Percentiles rank a stretch among this genome's conserved stretches.
These are phyloP conservation scores for Fusarium concolor DNA, from an alignment of 2,329 filamentous ascomycete species.

Conservation along the genomic window DNA sequence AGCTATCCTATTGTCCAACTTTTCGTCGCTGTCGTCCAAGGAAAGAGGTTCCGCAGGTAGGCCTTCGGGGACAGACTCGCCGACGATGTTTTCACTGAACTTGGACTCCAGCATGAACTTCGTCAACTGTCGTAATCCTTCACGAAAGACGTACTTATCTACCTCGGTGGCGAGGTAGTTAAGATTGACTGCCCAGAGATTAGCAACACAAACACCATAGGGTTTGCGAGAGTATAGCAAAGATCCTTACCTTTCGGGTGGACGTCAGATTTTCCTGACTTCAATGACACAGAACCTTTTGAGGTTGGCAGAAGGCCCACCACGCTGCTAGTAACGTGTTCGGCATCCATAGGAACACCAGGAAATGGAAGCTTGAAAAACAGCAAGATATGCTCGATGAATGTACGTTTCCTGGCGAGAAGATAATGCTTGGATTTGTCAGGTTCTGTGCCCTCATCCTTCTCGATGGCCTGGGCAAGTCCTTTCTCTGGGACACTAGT, in stretches of 20 bases:
- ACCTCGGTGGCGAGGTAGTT: slow-evolving; percentile 44
- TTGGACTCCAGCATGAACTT: slow-evolving; percentile 40
- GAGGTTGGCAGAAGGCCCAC: slow-evolving; percentile 44
- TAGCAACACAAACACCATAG: not conserved
- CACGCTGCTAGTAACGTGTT: slow-evolving; percentile 40
- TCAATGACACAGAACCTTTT: slow-evolving; percentile 36
- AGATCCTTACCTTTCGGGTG: slow-evolving; percentile 36
- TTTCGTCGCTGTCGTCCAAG: slow-evolving; percentile 34
- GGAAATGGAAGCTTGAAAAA: slow-evolving; percentile 43
- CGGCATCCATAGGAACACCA: slow-evolving; percentile 34
- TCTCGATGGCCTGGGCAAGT: slow-evolving; percentile 48
- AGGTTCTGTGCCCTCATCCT: slow-evolving; percentile 49
- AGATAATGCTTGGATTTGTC: slow-evolving; percentile 50
- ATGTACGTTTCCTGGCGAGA: slow-evolving; percentile 43
- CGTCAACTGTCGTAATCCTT: slow-evolving; percentile 39
- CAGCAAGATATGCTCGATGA: slow-evolving; percentile 41
- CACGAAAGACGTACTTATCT: slow-evolving; percentile 41
- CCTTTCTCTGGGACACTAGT: slow-evolving; percentile 45
- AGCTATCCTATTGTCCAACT: slow-evolving; percentile 39
- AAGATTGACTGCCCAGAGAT: slow-evolving; percentile 29
- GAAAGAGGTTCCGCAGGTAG: slow-evolving; percentile 28
- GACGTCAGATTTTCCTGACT: slow-evolving; percentile 36
- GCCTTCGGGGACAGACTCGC: slow-evolving; percentile 37
- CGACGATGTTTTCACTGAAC: slow-evolving; percentile 35
- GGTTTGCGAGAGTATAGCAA: not conserved